Percentiles rank a stretch among this genome's conserved stretches.
phyloP scores from a whole-genome alignment of 2,329 filamentous ascomycete species.

The Ophiostoma triangulosporum region DNA sequence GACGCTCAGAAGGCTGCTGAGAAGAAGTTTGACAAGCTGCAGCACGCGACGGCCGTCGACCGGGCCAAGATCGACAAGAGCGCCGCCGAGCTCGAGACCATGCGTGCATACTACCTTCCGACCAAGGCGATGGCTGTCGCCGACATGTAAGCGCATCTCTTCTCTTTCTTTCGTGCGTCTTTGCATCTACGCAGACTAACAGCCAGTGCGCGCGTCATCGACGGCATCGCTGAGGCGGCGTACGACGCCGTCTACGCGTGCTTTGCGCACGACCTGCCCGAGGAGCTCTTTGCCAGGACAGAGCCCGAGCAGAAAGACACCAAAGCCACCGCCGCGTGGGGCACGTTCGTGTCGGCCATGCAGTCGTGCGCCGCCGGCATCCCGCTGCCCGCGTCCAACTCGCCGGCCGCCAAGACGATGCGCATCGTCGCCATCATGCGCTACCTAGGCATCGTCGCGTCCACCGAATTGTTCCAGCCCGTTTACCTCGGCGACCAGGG shows the following conservation, averaged over 20 bases:
- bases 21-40: background rate
- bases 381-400: slow-evolving; percentile 2
- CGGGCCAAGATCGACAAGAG: background rate
- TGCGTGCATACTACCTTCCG: background rate
- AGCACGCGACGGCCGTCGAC: background rate
- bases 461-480: slow-evolving; percentile 2
- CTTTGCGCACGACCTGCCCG: background rate
- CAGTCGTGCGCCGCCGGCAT: background rate
- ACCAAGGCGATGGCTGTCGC: background rate
- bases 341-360: background rate
- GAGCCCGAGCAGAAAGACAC: background rate
- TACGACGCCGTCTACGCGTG: background rate
- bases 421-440: slow-evolving; percentile 2
- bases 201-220: background rate
- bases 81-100: background rate
- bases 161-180: background rate
- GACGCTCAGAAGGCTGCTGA: background rate
- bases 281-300: background rate
- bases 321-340: background rate
- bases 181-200: background rate
- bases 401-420: slow-evolving; percentile 4
- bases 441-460: background rate
- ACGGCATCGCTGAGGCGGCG: background rate
- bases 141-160: background rate
- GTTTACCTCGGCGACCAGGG: background rate